Conservation (phyloP, 345 rosid genomes). For the Populus nigra region DNA sequence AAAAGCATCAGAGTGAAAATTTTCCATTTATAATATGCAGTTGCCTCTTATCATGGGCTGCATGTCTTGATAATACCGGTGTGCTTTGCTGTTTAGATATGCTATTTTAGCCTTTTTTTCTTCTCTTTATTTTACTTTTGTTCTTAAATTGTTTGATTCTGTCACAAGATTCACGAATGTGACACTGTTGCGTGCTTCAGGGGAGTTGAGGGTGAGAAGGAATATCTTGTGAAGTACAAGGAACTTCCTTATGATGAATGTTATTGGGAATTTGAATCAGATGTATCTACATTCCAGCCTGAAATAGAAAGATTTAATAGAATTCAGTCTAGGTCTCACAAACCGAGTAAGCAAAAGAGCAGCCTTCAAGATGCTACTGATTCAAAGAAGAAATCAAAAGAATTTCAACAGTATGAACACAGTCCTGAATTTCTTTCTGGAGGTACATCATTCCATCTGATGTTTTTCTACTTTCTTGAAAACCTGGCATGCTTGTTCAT, state of each 20-base stretch:
- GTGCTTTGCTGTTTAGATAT: not conserved
- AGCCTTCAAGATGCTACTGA: conserved; percentile 42
- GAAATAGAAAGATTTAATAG: conserved; percentile 77
- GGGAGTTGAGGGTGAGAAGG: conserved; percentile 76
- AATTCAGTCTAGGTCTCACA: conserved; percentile 64
- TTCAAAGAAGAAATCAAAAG: conserved; percentile 59
- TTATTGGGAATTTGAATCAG: conserved; percentile 96
- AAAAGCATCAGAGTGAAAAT: not conserved
- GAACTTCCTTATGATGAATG: conserved; percentile 96
- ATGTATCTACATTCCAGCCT: conserved; percentile 81
- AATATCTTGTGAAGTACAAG: conserved; percentile 93
- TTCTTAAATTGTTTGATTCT: conserved; percentile 10
- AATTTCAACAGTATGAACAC: conserved; percentile 79
- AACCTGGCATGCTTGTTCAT: conserved; percentile 8
- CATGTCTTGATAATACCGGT: not conserved
- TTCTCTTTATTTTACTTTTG: not conserved
- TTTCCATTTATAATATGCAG: not conserved
- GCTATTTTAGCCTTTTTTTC: not conserved
- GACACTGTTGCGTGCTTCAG: conserved; percentile 43
- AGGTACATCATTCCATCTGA: conserved; percentile 46
- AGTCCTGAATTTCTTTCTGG: conserved; percentile 89
- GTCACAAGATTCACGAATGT: not conserved
- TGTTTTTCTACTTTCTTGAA: conserved; percentile 7
- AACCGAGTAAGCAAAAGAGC: conserved; percentile 49
- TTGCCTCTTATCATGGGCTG: not conserved